Base-by-base conservation (phyloP, 306 rosid species). In the Acacia confusa region DNA sequence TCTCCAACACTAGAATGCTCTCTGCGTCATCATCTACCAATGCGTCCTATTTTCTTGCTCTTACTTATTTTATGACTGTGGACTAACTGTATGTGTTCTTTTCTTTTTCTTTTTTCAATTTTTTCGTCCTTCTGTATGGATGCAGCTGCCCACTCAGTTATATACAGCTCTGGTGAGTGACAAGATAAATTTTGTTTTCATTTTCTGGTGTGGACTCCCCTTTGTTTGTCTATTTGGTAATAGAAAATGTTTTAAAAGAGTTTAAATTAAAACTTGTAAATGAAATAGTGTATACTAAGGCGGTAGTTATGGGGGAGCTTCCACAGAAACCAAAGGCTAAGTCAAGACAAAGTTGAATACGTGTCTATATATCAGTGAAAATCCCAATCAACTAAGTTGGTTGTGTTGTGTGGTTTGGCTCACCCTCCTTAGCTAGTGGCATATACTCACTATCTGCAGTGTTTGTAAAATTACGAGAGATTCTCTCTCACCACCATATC, bases 121-220 rank as follows among this genome's bases (percentile, higher is more conserved):
- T 71, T 53, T 53, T 60, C 16, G 15, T 13, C 65, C n/a, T 17
- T 36, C 41, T 74, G 57, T 57, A 78, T 81, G 81, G 79, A 48
- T 85, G 88, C 94, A 95, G 99, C 73, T 95, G 84, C 99, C 98
- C 0, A 95, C 99, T 60, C 99, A 95, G 74, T 92, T 82, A 76
- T 95, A 95, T 74, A 95, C 98, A 58, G 99, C 98, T 81, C 91
- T 95, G 96, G 99, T 95, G 88, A 86, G 10, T 74, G 58, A 72
- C 67, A 55, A n/a, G 28, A 48, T 75, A 30, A 70, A 76, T 32
- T 63, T 45, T 25, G 20, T 70, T 50, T 80, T 9, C 44, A 3
- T n/a, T 27, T 69, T 16, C 24, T 0, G 41, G 24, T 4, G 27
- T 43, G 71, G 55, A 16, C 17, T 61, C 43, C 41, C 30, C 30